These are phyloP conservation scores for Periglandula ipomoeae DNA, from an alignment of 2,329 filamentous ascomycete genomes.

Conservation along the genomic window DNA sequence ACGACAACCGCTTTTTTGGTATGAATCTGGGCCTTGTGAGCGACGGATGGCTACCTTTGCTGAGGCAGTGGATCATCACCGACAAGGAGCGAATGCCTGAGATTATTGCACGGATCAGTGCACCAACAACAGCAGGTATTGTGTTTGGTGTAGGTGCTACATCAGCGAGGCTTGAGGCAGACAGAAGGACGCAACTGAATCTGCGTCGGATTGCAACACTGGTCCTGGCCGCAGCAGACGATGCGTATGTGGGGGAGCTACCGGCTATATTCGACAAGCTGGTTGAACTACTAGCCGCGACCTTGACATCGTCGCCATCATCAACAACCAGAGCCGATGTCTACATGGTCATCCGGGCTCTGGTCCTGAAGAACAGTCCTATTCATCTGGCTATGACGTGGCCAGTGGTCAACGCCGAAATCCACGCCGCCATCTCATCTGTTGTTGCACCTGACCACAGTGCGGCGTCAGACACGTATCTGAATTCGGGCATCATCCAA, in stretches of 20 bases:
- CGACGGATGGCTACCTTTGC: conserved; percentile 69
- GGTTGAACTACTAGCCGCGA: conserved; percentile 76
- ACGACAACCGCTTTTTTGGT: conserved; percentile 79
- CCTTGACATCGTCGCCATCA: conserved; percentile 81
- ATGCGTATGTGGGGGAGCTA: conserved; percentile 73
- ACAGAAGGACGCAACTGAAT: conserved; percentile 85
- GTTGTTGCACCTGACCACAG: conserved; percentile 60
- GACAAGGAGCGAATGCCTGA: conserved; percentile 88
- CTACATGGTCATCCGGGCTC: conserved; percentile 75
- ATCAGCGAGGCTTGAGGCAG: conserved; percentile 87
- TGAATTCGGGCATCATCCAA: conserved; percentile 69
- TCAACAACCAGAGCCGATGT: conserved; percentile 82
- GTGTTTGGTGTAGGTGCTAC: conserved; percentile 98
- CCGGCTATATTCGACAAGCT: conserved; percentile 69
- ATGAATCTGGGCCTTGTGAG: conserved; percentile 56
- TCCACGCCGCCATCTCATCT: conserved; percentile 71
- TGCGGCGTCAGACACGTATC: conserved; percentile 60
- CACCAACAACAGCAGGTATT: conserved; percentile 87
- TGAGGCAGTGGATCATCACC: conserved; percentile 73
- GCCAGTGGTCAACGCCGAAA: conserved; percentile 80
- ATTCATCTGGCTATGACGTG: conserved; percentile 77
- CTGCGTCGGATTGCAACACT: conserved; percentile 74
- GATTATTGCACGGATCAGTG: conserved; percentile 64
- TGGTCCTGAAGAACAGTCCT: conserved; percentile 69
- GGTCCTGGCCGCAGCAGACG: conserved; percentile 64